Conservation (phyloP, 208 protist species). For the Phytomonas francai region DNA sequence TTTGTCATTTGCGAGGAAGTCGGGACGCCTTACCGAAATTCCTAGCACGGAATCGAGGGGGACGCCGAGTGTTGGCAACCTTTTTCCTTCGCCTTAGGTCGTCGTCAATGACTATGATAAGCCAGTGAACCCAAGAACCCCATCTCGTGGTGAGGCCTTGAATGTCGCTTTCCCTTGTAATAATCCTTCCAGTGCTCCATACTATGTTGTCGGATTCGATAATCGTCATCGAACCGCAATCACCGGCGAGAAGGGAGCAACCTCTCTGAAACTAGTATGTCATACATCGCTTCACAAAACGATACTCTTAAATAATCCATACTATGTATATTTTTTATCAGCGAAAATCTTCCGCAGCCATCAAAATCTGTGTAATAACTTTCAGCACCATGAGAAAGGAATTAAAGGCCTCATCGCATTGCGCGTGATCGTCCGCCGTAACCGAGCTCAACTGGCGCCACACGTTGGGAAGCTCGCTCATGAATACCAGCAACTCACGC, state of each 20-base stretch:
- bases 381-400: constrained; percentile 59
- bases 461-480: constrained; percentile 45
- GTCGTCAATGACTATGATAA: not conserved
- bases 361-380: constrained; percentile 60
- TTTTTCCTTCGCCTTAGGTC: no score
- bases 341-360: constrained; percentile 62
- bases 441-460: constrained; percentile 46
- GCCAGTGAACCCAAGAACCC: not conserved
- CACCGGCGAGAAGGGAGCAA: not conserved
- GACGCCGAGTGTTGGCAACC: no score
- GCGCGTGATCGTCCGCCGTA: constrained; percentile 41
- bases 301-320: not conserved
- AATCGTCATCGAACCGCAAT: not conserved
- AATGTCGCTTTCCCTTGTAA: not conserved
- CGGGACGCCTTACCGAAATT: not conserved
- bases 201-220: not conserved
- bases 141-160: not conserved
- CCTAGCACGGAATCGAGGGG: not conserved
- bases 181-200: not conserved
- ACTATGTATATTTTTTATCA: constrained; percentile 7
- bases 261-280: not conserved
- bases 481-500: constrained; percentile 55
- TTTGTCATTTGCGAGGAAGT: constrained; percentile 3
- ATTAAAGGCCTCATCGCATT: constrained; percentile 38
- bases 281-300: not conserved